A percentile compares a stretch with the other conserved stretches of the same genome.
These are phyloP conservation scores for Russula ochroleuca DNA, from an alignment of 768 basidiomycete species.

Conservation along the genomic window DNA sequence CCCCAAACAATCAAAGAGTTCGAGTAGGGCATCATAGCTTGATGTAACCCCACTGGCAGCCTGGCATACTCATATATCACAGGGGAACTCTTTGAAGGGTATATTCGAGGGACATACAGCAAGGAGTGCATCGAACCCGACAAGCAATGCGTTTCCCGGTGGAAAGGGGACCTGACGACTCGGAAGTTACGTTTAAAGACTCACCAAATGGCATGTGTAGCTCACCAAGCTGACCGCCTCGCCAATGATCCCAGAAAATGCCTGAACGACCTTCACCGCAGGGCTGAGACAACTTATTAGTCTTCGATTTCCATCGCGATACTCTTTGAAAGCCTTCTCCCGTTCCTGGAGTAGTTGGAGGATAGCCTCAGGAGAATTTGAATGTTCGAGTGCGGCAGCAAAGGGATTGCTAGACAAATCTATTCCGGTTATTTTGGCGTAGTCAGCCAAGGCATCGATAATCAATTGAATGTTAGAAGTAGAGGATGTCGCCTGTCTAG, in stretches of 20 bases:
- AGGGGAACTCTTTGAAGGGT: fast-evolving
- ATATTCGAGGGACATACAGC: not conserved
- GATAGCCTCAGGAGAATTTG: not conserved
- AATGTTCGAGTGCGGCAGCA: not conserved
- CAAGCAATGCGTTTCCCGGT: not conserved
- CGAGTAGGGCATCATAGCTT: not conserved
- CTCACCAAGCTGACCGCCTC: not conserved
- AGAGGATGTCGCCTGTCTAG: not conserved
- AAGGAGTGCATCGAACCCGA: not conserved
- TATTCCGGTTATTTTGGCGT: not conserved
- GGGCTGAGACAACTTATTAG: not conserved
- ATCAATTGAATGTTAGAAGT: not conserved
- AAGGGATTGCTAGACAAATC: not conserved
- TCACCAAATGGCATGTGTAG: not conserved
- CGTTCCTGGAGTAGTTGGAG: not conserved
- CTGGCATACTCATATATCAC: not conserved
- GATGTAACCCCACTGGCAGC: not conserved
- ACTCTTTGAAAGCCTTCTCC: not conserved
- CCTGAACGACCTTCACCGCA: not conserved
- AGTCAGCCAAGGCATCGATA: not conserved
- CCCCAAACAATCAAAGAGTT: not conserved
- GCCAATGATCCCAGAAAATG: not conserved
- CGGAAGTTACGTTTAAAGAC: not conserved
- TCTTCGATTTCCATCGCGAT: not conserved
- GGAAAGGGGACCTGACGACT: not conserved